Evolutionary conservation across 1,139 yeast species (phyloP).

Genomic region (Scheffersomyces stambukii): DNA sequence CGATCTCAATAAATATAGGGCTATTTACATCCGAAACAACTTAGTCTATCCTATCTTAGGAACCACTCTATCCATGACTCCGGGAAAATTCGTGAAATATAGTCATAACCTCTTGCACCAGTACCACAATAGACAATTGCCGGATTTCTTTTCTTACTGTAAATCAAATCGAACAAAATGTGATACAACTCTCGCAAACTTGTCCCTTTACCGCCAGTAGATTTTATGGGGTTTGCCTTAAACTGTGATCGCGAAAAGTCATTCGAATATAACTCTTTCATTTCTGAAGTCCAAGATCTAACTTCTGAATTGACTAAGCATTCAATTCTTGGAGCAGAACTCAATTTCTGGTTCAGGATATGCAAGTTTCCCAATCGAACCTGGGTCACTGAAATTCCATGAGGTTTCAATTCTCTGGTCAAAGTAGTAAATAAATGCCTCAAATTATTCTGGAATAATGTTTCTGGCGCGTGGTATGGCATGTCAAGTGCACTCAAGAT

Average conservation of each 20-base stretch:
- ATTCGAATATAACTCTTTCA: slow-evolving; percentile 31
- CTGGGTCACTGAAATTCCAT: slow-evolving; percentile 42
- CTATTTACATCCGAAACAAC: too few species aligned
- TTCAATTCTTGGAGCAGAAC: slow-evolving; percentile 23
- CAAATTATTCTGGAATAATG: slow-evolving; percentile 34
- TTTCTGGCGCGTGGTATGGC: slow-evolving; percentile 51
- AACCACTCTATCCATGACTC: slow-evolving; percentile 28
- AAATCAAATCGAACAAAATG: slow-evolving; percentile 51
- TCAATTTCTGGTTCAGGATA: slow-evolving; percentile 26
- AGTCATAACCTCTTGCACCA: slow-evolving; percentile 46
- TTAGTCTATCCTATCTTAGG: slow-evolving; percentile 4
- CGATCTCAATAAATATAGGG: too few species aligned
- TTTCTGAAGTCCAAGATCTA: slow-evolving; percentile 38
- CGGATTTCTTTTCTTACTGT: slow-evolving; percentile 22
- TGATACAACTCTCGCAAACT: slow-evolving; percentile 49
- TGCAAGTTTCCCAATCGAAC: slow-evolving; percentile 46
- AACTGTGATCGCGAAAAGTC: slow-evolving; percentile 33
- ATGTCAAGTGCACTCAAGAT: slow-evolving; percentile 38
- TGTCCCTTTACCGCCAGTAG: slow-evolving; percentile 34
- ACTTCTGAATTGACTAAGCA: slow-evolving; percentile 35
- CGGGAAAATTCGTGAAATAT: slow-evolving; percentile 31
- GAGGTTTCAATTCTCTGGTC: slow-evolving; percentile 38
- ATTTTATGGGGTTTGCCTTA: slow-evolving; percentile 30
- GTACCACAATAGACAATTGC: slow-evolving; percentile 45
- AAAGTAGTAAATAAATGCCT: slow-evolving; percentile 35